These are phyloP conservation scores for Favolaschia claudopus DNA, from an alignment of 768 basidiomycete genomes.

Conservation along the genomic window DNA sequence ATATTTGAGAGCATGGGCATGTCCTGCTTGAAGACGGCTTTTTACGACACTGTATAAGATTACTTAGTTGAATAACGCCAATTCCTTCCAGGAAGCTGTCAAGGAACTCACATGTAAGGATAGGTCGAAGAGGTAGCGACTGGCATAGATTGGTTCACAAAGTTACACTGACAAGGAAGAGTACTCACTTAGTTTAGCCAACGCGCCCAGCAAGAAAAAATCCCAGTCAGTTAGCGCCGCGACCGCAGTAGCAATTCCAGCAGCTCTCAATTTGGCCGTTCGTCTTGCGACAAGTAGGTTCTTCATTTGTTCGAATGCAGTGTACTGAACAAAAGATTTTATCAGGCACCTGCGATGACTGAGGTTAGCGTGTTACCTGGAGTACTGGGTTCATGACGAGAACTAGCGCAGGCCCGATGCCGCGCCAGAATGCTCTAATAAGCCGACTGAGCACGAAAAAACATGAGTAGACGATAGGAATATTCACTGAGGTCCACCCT, in stretches of 20 bases:
- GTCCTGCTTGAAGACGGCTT: constrained; percentile 70
- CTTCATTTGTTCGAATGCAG: constrained; percentile 95
- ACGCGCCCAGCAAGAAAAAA: constrained; percentile 93
- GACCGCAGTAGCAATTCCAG: constrained; percentile 51
- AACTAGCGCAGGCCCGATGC: constrained; percentile 91
- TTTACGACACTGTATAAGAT: constrained; percentile 64
- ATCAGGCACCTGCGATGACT: neutral
- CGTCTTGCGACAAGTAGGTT: constrained; percentile 76
- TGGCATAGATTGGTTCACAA: constrained; percentile 28
- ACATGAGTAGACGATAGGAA: neutral
- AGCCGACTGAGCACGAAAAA: neutral
- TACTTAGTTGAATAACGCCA: no score
- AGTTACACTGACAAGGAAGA: neutral
- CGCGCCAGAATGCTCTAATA: constrained; percentile 84
- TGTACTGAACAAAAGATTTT: constrained; percentile 62
- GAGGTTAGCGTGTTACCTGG: constrained; percentile 40
- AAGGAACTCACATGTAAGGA: constrained; percentile 68
- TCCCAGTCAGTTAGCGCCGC: constrained; percentile 82
- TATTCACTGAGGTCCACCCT: constrained; percentile 66
- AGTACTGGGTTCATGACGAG: constrained; percentile 95
- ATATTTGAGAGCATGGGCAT: constrained; percentile 64
- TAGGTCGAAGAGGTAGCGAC: constrained; percentile 66
- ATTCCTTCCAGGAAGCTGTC: no score
- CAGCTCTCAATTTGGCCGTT: constrained; percentile 57
- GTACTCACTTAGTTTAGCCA: constrained; percentile 83